Conservation (phyloP, 1,284 basidiomycete species). For the Ceratobasidium sp. region DNA sequence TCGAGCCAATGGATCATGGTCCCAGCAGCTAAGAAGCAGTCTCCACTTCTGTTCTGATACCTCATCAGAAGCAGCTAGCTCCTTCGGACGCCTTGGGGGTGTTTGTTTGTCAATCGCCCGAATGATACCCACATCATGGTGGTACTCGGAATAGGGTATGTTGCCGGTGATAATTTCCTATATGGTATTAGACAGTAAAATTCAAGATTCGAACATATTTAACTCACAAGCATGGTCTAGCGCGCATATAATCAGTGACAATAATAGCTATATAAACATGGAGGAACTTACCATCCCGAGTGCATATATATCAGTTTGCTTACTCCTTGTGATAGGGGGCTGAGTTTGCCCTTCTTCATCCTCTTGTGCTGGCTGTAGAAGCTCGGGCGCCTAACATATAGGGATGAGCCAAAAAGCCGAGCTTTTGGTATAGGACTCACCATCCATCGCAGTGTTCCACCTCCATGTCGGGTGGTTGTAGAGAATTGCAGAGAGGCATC, state of each 20-base stretch:
- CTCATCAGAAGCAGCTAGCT: neutral
- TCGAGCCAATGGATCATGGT: neutral
- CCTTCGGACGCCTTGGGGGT: neutral
- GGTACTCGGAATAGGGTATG: neutral
- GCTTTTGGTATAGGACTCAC: neutral
- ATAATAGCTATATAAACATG: neutral
- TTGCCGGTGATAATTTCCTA: neutral
- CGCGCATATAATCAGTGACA: no score
- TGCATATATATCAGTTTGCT: neutral
- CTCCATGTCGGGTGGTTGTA: neutral
- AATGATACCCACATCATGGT: neutral
- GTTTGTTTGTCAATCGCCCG: neutral
- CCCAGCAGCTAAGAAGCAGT: neutral
- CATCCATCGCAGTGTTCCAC: neutral
- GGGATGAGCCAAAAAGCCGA: no score
- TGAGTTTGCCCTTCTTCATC: neutral
- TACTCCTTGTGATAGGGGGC: neutral
- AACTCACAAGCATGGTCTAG: conserved; percentile 1
- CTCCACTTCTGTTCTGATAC: neutral
- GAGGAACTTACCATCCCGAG: neutral
- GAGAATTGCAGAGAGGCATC: neutral
- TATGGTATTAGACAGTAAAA: neutral
- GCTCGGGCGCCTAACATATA: neutral
- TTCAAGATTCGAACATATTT: neutral
- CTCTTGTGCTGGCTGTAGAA: neutral